Conservation (phyloP, 306 rosid genomes). For the Inga oerstediana region DNA sequence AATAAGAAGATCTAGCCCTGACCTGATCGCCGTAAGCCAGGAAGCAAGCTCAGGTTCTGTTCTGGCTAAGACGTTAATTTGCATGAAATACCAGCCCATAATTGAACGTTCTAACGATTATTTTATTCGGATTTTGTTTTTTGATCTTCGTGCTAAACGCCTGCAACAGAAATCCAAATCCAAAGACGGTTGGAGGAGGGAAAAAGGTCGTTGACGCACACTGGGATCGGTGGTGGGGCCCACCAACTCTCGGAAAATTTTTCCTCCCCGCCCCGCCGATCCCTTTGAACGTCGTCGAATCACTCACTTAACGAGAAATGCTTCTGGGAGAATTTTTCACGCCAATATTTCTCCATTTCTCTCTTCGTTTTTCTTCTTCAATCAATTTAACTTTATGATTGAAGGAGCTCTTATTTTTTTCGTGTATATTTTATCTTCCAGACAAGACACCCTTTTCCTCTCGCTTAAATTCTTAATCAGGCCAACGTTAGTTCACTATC, state of each 20-base stretch:
- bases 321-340: background rate
- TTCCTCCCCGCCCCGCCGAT: background rate
- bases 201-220: background rate
- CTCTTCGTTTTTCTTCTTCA: background rate
- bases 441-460: background rate
- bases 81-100: background rate
- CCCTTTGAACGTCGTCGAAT: background rate
- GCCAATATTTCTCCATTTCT: background rate
- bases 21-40: background rate
- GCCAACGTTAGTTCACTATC: background rate
- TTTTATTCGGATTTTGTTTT: background rate
- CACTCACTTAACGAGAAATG: background rate
- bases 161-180: background rate
- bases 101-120: background rate
- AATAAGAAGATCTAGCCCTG: background rate
- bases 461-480: slow-evolving; percentile 4
- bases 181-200: background rate
- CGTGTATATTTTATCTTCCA: background rate
- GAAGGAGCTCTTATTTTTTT: background rate
- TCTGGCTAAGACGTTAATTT: background rate
- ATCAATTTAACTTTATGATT: background rate
- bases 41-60: background rate
- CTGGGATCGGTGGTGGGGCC: slow-evolving; percentile 10
- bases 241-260: background rate
- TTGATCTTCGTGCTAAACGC: background rate